Evolutionary conservation across 192 early-diverging fungal species (phyloP).

Genomic region (Phycomyces blakesleeanus): DNA sequence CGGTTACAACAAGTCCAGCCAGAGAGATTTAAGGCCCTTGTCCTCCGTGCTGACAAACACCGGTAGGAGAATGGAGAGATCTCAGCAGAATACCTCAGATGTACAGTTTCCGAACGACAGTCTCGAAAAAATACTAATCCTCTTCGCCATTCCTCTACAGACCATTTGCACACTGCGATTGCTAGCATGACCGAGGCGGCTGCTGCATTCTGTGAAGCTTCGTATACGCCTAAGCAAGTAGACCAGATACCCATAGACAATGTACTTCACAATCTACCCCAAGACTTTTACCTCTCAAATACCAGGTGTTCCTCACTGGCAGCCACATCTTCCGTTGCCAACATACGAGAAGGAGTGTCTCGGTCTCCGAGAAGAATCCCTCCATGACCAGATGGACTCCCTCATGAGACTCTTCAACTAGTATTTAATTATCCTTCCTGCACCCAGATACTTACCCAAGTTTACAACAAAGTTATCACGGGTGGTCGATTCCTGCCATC

Average conservation of each 20-base stretch:
- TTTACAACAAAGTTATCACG: neutral
- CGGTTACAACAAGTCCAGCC: neutral
- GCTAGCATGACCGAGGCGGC: neutral
- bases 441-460: neutral
- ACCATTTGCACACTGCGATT: neutral
- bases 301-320: no score
- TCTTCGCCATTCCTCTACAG: neutral
- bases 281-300: no score
- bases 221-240: no score
- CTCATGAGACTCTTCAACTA: neutral
- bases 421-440: neutral
- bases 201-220: no score
- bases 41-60: neutral
- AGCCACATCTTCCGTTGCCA: no score
- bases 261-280: no score
- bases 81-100: neutral
- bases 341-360: no score
- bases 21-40: neutral
- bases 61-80: slow-evolving; percentile 1
- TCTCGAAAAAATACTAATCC: neutral
- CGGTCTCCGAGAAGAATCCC: no score
- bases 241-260: no score
- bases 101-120: neutral
- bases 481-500: neutral
- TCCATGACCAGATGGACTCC: no score